Evolutionary conservation across 129 eudicot genomes (phyloP), one percentile per base, ranked within the genome.

Genomic region (Pittosporum tobira): DNA sequence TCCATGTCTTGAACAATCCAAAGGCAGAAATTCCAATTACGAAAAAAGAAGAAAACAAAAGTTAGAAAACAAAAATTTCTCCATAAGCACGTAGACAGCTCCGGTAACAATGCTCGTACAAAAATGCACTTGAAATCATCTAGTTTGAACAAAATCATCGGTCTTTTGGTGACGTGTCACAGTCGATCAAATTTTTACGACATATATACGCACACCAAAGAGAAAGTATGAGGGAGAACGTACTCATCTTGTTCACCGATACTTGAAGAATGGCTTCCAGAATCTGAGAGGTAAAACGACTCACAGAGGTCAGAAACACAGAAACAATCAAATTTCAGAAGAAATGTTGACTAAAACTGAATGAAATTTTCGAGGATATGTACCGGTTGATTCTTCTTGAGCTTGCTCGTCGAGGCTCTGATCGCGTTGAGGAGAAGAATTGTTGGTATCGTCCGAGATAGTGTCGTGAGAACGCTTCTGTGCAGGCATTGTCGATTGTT

Each of bases 241-340:
- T 48, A 87, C 91, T 87, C 95, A 53, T 87, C 95, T 38, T 59
- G 60, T 16, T 85, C 89, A 26, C 66, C 80, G 30, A 28, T 57
- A 61, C 79, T 73, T 11, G 79, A 74, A 52, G 75, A 71, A 57
- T 73, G 30, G 71, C 82, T 82, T 48, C 65, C 79, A 52, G 79
- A 76, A 74, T 73, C 75, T 54, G 78, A 59, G 59, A 5, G 53
- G 11, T 45, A 13, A 9, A 30, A 30, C 16, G 38, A 31, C 20
- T 23, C 45, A 56, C 14, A 56, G 3, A 31, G 1, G 3, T 52
- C 7, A 51, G 16, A 7, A 30, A 29, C n/a, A 31, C 3, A 6
- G 11, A 0, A 6, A 27, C 19, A 30, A 53, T 15, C 20, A 6
- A 9, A 45, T 45, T 45, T 18, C 7, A 3, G 44, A 31, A 16